Conservation (phyloP, 495 filamentous ascomycete species). For the Podospora anserina region DNA sequence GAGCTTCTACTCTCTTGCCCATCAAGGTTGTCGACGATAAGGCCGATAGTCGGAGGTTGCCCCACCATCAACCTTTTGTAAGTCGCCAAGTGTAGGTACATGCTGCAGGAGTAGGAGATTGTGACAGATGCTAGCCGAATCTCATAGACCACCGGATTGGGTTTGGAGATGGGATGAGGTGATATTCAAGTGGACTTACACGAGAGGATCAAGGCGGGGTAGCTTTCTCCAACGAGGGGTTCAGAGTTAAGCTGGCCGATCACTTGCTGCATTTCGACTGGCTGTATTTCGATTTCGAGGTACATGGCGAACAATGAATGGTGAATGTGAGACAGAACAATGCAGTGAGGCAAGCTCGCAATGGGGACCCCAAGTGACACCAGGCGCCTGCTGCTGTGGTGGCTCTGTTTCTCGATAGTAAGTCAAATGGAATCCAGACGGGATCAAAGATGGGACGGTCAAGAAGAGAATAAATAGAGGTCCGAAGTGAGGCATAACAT, state of each 20-base stretch:
- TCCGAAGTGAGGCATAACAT: neutral
- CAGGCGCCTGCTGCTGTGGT: neutral
- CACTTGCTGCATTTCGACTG: slow-evolving; percentile 1
- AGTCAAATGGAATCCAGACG: neutral
- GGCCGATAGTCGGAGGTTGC: neutral
- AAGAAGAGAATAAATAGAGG: neutral
- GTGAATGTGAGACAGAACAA: neutral
- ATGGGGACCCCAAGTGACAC: slow-evolving; percentile 2
- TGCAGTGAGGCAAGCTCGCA: slow-evolving; percentile 5
- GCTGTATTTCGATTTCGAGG: neutral
- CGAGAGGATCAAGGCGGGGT: slow-evolving; percentile 10
- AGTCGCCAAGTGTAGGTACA: neutral
- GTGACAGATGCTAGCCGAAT: slow-evolving; percentile 5
- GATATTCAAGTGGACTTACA: slow-evolving; percentile 1
- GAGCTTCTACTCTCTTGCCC: neutral
- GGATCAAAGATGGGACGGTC: neutral
- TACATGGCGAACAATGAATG: neutral
- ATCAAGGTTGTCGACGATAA: neutral
- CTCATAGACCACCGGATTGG: neutral
- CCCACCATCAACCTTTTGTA: neutral
- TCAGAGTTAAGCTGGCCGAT: neutral
- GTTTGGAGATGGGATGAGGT: slow-evolving; percentile 10
- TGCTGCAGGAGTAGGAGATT: neutral
- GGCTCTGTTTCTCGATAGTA: neutral
- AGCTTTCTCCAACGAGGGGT: slow-evolving; percentile 14